Percentiles rank a stretch among this genome's conserved stretches.
Evolutionary conservation across 176 grass and related monocot genomes (phyloP).

Genomic region (Oryza brachyantha): DNA sequence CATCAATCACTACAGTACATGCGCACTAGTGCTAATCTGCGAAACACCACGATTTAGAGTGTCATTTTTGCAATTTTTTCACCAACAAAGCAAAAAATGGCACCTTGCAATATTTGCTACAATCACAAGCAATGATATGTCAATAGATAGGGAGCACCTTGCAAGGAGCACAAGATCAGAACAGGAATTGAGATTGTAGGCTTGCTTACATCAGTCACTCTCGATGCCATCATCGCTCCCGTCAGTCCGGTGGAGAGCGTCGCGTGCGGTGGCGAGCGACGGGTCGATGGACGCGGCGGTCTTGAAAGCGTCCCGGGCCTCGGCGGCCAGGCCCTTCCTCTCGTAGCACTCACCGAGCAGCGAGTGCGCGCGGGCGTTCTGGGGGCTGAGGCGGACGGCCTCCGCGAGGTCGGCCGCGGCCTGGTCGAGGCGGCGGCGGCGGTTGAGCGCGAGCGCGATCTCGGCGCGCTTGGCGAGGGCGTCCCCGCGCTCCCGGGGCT

Average conservation of each 20-base stretch:
- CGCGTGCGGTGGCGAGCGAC: conserved; percentile 28
- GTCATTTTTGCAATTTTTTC: too few relatives aligned
- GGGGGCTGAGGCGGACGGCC: conserved; percentile 64
- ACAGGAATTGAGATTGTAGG: conserved; percentile 1
- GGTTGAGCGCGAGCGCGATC: conserved; percentile 59
- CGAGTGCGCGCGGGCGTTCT: conserved; percentile 61
- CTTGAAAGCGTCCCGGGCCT: conserved; percentile 63
- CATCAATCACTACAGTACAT: not conserved
- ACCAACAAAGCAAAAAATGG: too few relatives aligned
- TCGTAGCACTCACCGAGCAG: conserved; percentile 81
- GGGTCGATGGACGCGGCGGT: conserved; percentile 34
- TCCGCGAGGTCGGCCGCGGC: conserved; percentile 60
- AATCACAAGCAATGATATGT: not conserved
- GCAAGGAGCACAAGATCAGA: not conserved
- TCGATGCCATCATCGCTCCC: conserved; percentile 20
- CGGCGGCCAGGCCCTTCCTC: conserved; percentile 45
- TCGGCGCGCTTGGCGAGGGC: conserved; percentile 78
- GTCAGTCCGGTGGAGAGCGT: conserved; percentile 51
- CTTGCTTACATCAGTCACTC: conserved; percentile 40
- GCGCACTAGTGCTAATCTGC: not conserved
- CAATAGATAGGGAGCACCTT: not conserved
- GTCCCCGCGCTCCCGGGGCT: conserved; percentile 66
- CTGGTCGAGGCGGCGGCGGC: conserved; percentile 53
- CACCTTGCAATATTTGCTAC: not conserved
- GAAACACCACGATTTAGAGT: too few relatives aligned